Percentiles rank a stretch among this genome's conserved stretches.
Evolutionary conservation across 192 early-diverging fungal species (phyloP).

Genomic region (Rhizophagus sp.): DNA sequence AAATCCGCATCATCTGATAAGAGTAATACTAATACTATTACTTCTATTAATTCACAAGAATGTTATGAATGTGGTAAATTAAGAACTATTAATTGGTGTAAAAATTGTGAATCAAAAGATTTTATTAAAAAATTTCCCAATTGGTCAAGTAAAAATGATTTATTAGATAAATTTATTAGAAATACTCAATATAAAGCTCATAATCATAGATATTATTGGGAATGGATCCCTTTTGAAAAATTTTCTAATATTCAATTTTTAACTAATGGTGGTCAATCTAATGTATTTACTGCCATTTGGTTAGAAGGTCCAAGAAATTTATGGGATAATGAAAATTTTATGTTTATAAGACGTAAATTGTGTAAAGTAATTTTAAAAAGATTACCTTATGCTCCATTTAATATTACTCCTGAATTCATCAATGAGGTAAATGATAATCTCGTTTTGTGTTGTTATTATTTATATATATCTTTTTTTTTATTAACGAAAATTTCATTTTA

Average conservation of each 20-base stretch:
- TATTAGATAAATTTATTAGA: constrained; percentile 3
- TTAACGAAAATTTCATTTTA: too few relatives aligned
- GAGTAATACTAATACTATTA: too few relatives aligned
- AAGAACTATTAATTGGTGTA: not conserved
- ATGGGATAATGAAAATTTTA: not conserved
- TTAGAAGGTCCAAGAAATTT: not conserved
- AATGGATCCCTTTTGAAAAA: constrained; percentile 6
- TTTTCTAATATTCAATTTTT: not conserved
- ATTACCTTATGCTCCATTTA: not conserved
- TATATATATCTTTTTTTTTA: too few relatives aligned
- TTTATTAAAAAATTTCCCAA: not conserved
- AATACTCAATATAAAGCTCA: not conserved
- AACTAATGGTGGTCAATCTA: not conserved
- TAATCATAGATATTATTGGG: not conserved
- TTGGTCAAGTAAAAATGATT: constrained; percentile 2
- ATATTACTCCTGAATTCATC: not conserved
- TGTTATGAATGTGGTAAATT: not conserved
- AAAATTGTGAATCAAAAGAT: constrained; percentile 6
- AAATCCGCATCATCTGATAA: not conserved
- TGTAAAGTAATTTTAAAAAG: not conserved
- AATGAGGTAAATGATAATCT: not conserved
- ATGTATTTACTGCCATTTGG: not conserved
- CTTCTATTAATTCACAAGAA: not conserved
- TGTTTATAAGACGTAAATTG: not conserved
- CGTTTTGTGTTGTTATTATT: too few relatives aligned